Evolutionary conservation across 768 basidiomycete genomes (phyloP).

Genomic region (Phylloporus sp.): DNA sequence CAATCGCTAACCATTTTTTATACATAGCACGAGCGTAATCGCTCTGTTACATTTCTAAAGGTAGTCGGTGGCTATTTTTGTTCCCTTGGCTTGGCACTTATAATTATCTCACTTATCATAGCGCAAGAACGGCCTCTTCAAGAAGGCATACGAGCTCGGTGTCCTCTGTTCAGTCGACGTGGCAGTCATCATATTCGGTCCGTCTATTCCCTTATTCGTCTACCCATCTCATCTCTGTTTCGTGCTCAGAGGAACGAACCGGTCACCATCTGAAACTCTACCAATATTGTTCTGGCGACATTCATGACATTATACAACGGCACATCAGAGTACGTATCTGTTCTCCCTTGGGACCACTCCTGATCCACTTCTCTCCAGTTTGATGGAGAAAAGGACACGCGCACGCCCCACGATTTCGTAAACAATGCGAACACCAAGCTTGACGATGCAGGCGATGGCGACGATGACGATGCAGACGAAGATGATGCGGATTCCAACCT

Average conservation of each 20-base stretch:
- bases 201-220: slow-evolving; percentile 25
- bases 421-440: slow-evolving; percentile 33
- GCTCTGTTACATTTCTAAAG: slow-evolving; percentile 89
- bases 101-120: slow-evolving; percentile 40
- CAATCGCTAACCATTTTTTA: slow-evolving; percentile 35
- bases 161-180: slow-evolving; percentile 87
- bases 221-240: not conserved
- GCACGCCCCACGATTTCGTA: slow-evolving; percentile 47
- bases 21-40: slow-evolving; percentile 85
- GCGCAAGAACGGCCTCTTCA: slow-evolving; percentile 90
- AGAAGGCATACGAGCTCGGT: slow-evolving; percentile 89
- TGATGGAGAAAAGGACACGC: slow-evolving; percentile 48
- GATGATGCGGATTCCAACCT: slow-evolving; percentile 28
- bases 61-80: slow-evolving; percentile 69
- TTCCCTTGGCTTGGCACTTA: slow-evolving; percentile 37
- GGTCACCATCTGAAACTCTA: slow-evolving; percentile 80
- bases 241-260: slow-evolving; percentile 61
- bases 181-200: slow-evolving; percentile 83
- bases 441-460: slow-evolving; percentile 39
- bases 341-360: slow-evolving; percentile 3
- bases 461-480: slow-evolving; percentile 34
- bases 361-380: slow-evolving; percentile 32
- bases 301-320: slow-evolving; percentile 65
- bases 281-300: slow-evolving; percentile 74
- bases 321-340: slow-evolving; percentile 48